Evolutionary conservation across 2,329 filamentous ascomycete species (phyloP).

Genomic region (Penicillium sp.): DNA sequence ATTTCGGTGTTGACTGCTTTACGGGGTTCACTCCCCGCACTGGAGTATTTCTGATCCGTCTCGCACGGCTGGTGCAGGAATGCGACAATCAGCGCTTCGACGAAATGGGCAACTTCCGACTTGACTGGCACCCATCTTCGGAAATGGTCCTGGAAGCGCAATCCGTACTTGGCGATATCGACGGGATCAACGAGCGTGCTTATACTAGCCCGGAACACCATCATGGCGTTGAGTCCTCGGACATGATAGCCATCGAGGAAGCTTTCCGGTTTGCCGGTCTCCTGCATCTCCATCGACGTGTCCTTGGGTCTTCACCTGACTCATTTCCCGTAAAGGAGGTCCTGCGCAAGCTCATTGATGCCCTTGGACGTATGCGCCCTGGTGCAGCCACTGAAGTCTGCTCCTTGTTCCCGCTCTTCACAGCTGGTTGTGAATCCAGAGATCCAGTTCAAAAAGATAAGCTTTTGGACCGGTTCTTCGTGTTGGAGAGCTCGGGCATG

Average conservation of each 20-base stretch:
- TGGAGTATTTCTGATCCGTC: constrained; percentile 67
- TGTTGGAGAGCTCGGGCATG: constrained; percentile 72
- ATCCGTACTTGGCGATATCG: constrained; percentile 61
- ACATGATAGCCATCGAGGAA: constrained; percentile 67
- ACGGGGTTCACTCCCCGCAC: constrained; percentile 75
- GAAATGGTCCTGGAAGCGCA: constrained; percentile 59
- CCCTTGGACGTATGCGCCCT: constrained; percentile 61
- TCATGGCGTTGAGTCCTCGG: constrained; percentile 40
- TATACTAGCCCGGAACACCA: constrained; percentile 45
- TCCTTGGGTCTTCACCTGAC: constrained; percentile 60
- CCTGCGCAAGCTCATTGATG: constrained; percentile 62
- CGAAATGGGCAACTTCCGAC: constrained; percentile 50
- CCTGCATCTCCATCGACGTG: constrained; percentile 72
- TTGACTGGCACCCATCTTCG: constrained; percentile 59
- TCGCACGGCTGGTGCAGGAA: constrained; percentile 68
- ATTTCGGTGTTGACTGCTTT: constrained; percentile 74
- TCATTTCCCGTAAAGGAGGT: constrained; percentile 63
- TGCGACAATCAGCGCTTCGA: constrained; percentile 68
- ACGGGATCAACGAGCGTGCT: constrained; percentile 51
- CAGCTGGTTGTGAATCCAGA: constrained; percentile 72
- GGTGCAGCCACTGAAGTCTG: constrained; percentile 73
- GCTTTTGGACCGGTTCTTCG: constrained; percentile 65
- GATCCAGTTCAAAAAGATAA: constrained; percentile 56
- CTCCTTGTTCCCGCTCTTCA: constrained; percentile 77
- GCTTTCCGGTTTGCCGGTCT: constrained; percentile 78